Evolutionary conservation across 305 asterid genomes (phyloP), one percentile per base, ranked within the genome.

Genomic region (Fraxinus sp.): DNA sequence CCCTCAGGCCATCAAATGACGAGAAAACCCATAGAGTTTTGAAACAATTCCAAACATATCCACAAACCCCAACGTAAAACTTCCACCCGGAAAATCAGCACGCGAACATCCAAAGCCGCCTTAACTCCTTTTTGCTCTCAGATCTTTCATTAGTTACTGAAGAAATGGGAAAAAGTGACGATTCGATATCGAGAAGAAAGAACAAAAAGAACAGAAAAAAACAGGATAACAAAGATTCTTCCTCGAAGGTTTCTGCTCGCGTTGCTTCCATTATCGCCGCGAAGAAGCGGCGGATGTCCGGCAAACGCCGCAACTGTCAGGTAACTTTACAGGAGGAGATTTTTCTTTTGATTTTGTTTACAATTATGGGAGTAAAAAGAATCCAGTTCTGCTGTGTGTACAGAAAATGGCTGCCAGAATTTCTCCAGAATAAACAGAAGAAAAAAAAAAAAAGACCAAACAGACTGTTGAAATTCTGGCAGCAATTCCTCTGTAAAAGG

Each of bases 251-350:
- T 32, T 89, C 95, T 43, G 78, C 49, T 66, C 92, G 95, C 75
- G 79, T 96, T 37, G 98, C 99, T 7, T 81, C 94, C 84, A 89
- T 96, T 52, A 94, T 96, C 90, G 99, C 99, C 88, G 87, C 95
- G 87, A 96, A 96, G 88, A 96, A 96, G 90, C 97, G 98, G 80
- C 97, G 99, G 30, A 86, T 80, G 11, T 28, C 98, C 11, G 99
- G 98, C 76, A 93, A 96, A 86, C 99, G 99, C 91, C 92, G 99
- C 86, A 77, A 75, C 77, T 96, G 99, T 83, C 96, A 96, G 98
- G 98, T 94, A 9, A 66, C 43, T 37, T 35, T 28, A 64, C 7
- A 49, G 16, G 18, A 14, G 20, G 14, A 22, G 16, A 18, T 70
- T 71, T 20, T 16, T 33, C 24, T 13, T 77, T 43, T 36, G n/a